A percentile compares a stretch with the other conserved stretches of the same genome.
Conservation (phyloP, 768 basidiomycete genomes). For the Trametes meyenii region DNA sequence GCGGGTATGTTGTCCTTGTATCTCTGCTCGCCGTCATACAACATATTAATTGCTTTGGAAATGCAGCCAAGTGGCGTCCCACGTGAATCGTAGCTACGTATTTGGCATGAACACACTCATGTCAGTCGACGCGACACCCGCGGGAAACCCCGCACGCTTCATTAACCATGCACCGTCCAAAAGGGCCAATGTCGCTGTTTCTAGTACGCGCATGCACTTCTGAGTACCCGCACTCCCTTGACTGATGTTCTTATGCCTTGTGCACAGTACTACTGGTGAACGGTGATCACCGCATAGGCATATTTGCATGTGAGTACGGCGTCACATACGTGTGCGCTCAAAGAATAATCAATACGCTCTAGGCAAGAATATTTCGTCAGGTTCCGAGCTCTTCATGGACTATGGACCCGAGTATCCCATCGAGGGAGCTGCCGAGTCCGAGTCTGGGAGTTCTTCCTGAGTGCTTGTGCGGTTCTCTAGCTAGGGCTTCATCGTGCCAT, state of each 20-base stretch:
- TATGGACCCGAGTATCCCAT: conserved; percentile 57
- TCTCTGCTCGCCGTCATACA: background rate
- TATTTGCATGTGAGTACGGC: conserved; percentile 54
- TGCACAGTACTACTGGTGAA: conserved; percentile 57
- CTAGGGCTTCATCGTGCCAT: too few species aligned
- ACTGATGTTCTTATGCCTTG: background rate
- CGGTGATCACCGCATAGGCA: conserved; percentile 67
- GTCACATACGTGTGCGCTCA: background rate
- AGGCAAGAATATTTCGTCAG: conserved; percentile 45
- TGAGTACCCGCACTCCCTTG: background rate
- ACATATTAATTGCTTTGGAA: background rate
- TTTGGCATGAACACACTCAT: conserved; percentile 53
- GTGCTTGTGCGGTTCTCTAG: too few species aligned
- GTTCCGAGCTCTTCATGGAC: conserved; percentile 57
- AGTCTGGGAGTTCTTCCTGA: too few species aligned
- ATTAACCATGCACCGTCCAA: conserved; percentile 56
- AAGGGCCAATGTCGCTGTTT: conserved; percentile 48
- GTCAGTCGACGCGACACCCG: conserved; percentile 56
- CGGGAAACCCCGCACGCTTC: conserved; percentile 67
- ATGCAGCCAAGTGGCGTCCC: conserved; percentile 43
- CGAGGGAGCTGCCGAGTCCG: background rate
- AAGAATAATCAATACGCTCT: background rate
- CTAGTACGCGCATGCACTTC: conserved; percentile 37
- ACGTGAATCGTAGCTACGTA: conserved; percentile 62
- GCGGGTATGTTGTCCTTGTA: conserved; percentile 46